Evolutionary conservation across 2,329 filamentous ascomycete species (phyloP).

Genomic region (Cytospora paraplurivora): DNA sequence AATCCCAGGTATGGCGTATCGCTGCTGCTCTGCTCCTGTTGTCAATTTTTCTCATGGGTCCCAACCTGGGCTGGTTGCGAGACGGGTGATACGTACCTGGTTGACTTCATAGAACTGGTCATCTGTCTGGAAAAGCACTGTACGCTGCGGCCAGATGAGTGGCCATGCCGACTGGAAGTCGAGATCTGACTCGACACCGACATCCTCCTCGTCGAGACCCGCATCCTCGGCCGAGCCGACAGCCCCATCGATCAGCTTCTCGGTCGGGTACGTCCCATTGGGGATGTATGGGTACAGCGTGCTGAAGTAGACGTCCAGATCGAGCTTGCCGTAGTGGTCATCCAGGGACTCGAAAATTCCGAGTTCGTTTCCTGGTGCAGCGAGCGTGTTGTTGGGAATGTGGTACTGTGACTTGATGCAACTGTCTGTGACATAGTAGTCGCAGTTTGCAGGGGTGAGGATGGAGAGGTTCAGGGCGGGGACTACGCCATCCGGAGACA

Average conservation of each 20-base stretch:
- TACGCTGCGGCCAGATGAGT: constrained; percentile 52
- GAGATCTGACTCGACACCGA: constrained; percentile 44
- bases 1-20: constrained; percentile 35
- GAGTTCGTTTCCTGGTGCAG: constrained; percentile 28
- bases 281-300: constrained; percentile 32
- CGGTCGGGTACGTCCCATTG: constrained; percentile 35
- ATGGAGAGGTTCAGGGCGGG: constrained; percentile 6
- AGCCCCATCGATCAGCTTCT: constrained; percentile 35
- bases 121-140: constrained; percentile 39
- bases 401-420: constrained; percentile 29
- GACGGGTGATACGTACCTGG: constrained; percentile 11
- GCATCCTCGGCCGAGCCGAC: constrained; percentile 26
- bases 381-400: constrained; percentile 27
- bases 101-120: constrained; percentile 37
- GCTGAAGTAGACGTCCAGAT: constrained; percentile 29
- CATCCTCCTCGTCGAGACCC: constrained; percentile 8
- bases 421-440: constrained; percentile 28
- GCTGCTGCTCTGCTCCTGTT: not conserved
- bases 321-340: constrained; percentile 27
- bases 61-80: no score
- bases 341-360: constrained; percentile 28
- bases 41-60: no score
- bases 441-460: constrained; percentile 24
- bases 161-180: constrained; percentile 52
- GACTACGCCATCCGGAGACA: constrained; percentile 1